Percentiles rank a stretch among this genome's conserved stretches.
phyloP scores from a whole-genome alignment of 306 rosid species.

The Corylus heterophylla region DNA sequence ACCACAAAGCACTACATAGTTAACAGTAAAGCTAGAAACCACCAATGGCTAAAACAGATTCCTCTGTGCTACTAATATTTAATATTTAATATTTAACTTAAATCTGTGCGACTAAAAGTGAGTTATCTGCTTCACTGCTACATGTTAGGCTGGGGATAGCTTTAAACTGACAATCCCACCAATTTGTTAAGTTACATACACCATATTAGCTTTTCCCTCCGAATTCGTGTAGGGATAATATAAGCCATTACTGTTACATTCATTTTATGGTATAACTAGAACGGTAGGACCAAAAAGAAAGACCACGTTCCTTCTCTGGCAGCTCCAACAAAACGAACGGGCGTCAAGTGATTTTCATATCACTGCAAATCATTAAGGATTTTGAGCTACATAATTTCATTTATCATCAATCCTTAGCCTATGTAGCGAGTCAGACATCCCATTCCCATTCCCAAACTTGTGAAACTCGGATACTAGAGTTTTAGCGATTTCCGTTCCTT shows the following conservation, averaged over 20 bases:
- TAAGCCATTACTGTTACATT: constrained; percentile 31
- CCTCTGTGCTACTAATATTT: constrained; percentile 11
- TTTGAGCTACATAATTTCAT: constrained; percentile 8
- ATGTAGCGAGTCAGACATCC: constrained; percentile 42
- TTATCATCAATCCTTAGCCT: constrained; percentile 45
- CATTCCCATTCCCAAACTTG: constrained; percentile 47
- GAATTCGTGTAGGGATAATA: constrained; percentile 27
- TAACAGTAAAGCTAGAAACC: background rate
- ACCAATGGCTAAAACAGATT: background rate
- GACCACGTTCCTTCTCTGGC: constrained; percentile 20
- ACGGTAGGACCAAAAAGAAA: constrained; percentile 11
- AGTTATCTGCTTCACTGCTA: constrained; percentile 27
- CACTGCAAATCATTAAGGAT: constrained; percentile 11
- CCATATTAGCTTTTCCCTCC: constrained; percentile 29
- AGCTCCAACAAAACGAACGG: constrained; percentile 16
- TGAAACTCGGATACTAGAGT: constrained; percentile 68
- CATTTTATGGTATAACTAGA: constrained; percentile 15
- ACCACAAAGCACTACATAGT: background rate
- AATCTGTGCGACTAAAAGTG: constrained; percentile 10
- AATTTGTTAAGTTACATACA: constrained; percentile 39
- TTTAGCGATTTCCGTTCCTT: constrained; percentile 55
- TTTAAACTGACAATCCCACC: constrained; percentile 33
- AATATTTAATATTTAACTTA: background rate
- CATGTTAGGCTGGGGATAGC: constrained; percentile 28
- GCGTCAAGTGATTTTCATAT: background rate